phyloP scores from a whole-genome alignment of 352 stramenopile species.

The Phytophthora kernoviae region DNA sequence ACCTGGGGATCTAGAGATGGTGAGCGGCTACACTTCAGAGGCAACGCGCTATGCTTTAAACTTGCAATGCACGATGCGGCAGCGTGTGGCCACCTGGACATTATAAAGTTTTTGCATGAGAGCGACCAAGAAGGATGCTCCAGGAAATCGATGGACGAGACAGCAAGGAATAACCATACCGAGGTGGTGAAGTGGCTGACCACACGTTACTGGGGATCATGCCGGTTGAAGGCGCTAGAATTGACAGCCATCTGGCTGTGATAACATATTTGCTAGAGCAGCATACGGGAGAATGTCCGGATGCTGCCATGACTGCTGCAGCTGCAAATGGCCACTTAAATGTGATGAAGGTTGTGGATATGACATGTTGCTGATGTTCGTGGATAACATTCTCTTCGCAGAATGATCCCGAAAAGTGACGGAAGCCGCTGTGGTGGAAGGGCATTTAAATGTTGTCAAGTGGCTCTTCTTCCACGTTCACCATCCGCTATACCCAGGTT shows the following conservation, averaged over 20 bases:
- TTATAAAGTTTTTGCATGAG: slow-evolving; percentile 1
- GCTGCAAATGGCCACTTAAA: neutral
- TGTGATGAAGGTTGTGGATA: neutral
- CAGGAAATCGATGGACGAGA: neutral
- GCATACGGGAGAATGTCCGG: neutral
- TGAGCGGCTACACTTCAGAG: neutral
- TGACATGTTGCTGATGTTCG: no score
- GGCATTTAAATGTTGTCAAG: neutral
- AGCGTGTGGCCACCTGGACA: neutral
- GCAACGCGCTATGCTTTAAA: neutral
- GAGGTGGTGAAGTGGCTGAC: neutral
- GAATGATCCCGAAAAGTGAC: no score
- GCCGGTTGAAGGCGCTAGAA: neutral
- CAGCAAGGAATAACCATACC: neutral
- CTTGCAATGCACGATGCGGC: neutral
- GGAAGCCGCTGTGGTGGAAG: no score
- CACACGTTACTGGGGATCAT: neutral
- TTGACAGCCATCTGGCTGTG: neutral
- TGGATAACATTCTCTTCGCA: no score
- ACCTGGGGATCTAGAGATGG: neutral
- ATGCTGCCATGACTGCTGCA: neutral
- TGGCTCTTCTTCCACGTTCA: neutral
- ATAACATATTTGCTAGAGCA: neutral
- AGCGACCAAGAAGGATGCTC: slow-evolving; percentile 1
- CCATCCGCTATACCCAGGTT: neutral